A percentile compares a stretch with the other conserved stretches of the same genome.
Evolutionary conservation across 78 protist genomes (phyloP).

Genomic region (Paulinella micropora): DNA sequence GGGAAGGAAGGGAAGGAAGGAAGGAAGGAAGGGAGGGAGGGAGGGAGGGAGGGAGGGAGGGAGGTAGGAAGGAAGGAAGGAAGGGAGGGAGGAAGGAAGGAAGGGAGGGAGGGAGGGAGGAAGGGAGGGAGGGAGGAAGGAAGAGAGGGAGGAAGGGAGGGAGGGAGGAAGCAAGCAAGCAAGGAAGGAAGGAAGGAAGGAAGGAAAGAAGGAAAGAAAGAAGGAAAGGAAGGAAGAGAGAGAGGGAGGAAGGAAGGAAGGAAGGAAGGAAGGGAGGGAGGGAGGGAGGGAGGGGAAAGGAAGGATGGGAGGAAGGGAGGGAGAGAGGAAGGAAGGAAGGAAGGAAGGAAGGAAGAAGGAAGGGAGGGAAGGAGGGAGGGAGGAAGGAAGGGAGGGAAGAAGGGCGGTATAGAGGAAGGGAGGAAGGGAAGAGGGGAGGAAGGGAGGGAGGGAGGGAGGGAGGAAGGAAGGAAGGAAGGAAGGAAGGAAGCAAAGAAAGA

Average conservation of each 20-base stretch:
- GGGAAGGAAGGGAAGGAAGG: too few relatives aligned
- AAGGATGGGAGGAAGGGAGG: too few relatives aligned
- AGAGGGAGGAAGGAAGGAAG: not conserved
- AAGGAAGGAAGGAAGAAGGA: too few relatives aligned
- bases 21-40: too few relatives aligned
- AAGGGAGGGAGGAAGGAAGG: not conserved
- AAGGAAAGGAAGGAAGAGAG: not conserved
- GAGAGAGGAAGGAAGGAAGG: too few relatives aligned
- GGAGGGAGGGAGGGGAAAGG: too few relatives aligned
- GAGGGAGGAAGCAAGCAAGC: not conserved
- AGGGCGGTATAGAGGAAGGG: not conserved
- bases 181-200: not conserved
- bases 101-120: slow-evolving; percentile 4
- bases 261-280: not conserved
- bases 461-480: not conserved
- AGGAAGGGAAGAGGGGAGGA: not conserved
- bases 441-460: not conserved
- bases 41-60: not conserved
- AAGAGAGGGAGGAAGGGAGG: not conserved
- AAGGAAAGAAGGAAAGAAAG: not conserved
- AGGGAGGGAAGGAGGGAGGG: too few relatives aligned
- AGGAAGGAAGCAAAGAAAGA: too few relatives aligned
- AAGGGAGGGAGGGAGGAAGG: not conserved
- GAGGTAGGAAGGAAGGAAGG: too few relatives aligned
- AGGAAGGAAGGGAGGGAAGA: not conserved